Evolutionary conservation across 768 basidiomycete genomes (phyloP).

Genomic region (Hygrophorus pudorinus): DNA sequence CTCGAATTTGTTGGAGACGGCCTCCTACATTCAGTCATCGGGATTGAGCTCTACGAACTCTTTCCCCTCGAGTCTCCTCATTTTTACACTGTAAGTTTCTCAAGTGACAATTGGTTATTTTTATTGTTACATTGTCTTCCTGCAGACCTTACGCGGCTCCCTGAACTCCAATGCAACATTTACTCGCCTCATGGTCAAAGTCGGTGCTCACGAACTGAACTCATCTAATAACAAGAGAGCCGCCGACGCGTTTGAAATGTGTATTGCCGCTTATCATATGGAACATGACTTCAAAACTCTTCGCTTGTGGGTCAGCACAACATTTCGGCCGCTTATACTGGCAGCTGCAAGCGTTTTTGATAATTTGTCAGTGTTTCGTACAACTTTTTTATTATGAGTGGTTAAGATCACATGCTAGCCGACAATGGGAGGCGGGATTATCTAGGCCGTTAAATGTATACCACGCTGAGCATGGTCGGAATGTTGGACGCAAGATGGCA

Average conservation of each 20-base stretch:
- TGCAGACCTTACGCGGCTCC: conserved; percentile 12
- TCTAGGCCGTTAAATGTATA: too few species aligned
- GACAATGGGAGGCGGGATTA: too few species aligned
- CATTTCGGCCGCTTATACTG: conserved; percentile 28
- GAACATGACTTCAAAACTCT: conserved; percentile 29
- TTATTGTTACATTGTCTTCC: too few species aligned
- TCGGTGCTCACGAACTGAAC: conserved; percentile 18
- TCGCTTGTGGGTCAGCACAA: conserved; percentile 26
- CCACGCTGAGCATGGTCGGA: too few species aligned
- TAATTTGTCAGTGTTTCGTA: too few species aligned
- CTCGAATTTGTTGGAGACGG: conserved; percentile 40
- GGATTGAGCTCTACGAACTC: conserved; percentile 26
- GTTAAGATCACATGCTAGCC: too few species aligned
- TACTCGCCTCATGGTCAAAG: conserved; percentile 22
- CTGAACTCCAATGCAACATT: conserved; percentile 27
- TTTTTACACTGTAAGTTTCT: conserved; percentile 24
- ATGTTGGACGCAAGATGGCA: too few species aligned
- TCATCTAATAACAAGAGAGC: conserved; percentile 24
- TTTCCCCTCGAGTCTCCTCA: conserved; percentile 22
- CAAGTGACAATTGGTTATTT: neutral
- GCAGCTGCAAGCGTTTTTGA: conserved; percentile 18
- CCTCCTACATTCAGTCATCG: conserved; percentile 32
- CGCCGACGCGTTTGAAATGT: conserved; percentile 38
- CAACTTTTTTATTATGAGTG: too few species aligned
- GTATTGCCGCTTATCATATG: conserved; percentile 32